A percentile compares a stretch with the other conserved stretches of the same genome.
These are phyloP conservation scores for Ophiostoma sp. DNA, from an alignment of 2,329 filamentous ascomycete genomes.

Conservation along the genomic window DNA sequence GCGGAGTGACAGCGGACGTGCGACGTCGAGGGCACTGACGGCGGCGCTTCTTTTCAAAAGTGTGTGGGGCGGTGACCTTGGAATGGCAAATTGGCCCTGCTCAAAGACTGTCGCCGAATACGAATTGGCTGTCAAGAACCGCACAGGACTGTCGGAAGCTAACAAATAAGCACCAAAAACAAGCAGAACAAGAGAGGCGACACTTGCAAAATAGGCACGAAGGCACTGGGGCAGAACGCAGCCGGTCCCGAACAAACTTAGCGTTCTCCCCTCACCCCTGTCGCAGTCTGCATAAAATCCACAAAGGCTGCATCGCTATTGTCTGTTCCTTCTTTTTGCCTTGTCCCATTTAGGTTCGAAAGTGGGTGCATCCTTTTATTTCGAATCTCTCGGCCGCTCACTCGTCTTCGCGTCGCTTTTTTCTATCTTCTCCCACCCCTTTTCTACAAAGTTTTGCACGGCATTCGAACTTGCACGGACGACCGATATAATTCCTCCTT, in stretches of 20 bases:
- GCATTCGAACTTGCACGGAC: background rate
- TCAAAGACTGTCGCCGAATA: slow-evolving; percentile 7
- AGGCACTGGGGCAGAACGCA: background rate
- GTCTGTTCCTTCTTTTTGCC: slow-evolving; percentile 10
- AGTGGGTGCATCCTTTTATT: slow-evolving; percentile 20
- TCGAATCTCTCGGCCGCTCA: slow-evolving; percentile 5
- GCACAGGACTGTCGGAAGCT: background rate
- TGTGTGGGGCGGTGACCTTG: background rate
- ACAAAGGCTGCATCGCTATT: slow-evolving; percentile 12
- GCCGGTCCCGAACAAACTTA: slow-evolving; percentile 11
- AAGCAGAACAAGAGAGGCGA: background rate
- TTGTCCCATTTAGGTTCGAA: slow-evolving; percentile 11
- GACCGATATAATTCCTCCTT: background rate
- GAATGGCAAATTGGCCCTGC: slow-evolving; percentile 4
- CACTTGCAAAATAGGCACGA: background rate
- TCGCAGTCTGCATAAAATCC: slow-evolving; percentile 5
- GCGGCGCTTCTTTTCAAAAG: background rate
- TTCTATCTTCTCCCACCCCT: background rate
- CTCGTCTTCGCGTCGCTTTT: background rate
- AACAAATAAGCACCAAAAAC: background rate
- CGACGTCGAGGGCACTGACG: background rate
- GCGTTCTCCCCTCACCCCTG: background rate
- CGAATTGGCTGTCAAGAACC: slow-evolving; percentile 4
- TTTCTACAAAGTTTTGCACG: background rate
- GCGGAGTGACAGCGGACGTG: slow-evolving; percentile 9